A percentile compares a stretch with the other conserved stretches of the same genome.
Conservation (phyloP, 2,329 filamentous ascomycete genomes). For the Aspergillus ochraceoroseus region DNA sequence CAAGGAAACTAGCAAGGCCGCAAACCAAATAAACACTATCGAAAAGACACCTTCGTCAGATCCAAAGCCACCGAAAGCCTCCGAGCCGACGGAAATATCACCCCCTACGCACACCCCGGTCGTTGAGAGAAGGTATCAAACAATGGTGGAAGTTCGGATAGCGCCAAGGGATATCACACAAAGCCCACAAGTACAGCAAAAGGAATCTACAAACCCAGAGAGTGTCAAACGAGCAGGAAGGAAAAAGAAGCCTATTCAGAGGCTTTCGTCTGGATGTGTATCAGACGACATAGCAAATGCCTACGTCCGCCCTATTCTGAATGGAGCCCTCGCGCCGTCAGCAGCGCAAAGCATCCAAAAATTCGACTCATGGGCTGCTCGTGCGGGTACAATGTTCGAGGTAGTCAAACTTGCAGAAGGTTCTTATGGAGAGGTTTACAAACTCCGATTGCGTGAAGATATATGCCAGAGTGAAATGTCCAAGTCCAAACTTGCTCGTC, state of each 20-base stretch:
- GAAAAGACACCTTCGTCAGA: constrained; percentile 1
- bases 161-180: constrained; percentile 5
- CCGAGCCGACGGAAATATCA: constrained; percentile 6
- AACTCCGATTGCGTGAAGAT: constrained; percentile 45
- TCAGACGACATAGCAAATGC: constrained; percentile 31
- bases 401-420: constrained; percentile 62
- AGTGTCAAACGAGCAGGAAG: constrained; percentile 13
- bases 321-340: constrained; percentile 35
- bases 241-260: constrained; percentile 20
- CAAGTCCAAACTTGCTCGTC: constrained; percentile 36
- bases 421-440: constrained; percentile 63
- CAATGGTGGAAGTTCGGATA: constrained; percentile 31
- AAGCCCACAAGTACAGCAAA: neutral
- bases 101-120: constrained; percentile 1
- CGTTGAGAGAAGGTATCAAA: constrained; percentile 18
- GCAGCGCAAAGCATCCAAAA: constrained; percentile 37
- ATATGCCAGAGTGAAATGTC: constrained; percentile 33
- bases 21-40: neutral
- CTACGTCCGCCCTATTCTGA: constrained; percentile 37
- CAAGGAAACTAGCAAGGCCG: neutral
- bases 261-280: constrained; percentile 33
- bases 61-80: neutral
- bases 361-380: constrained; percentile 39
- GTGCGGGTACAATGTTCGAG: constrained; percentile 38
- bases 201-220: constrained; percentile 3